phyloP scores from a whole-genome alignment of 2,329 filamentous ascomycete species.

The Chaetomium globosum region DNA sequence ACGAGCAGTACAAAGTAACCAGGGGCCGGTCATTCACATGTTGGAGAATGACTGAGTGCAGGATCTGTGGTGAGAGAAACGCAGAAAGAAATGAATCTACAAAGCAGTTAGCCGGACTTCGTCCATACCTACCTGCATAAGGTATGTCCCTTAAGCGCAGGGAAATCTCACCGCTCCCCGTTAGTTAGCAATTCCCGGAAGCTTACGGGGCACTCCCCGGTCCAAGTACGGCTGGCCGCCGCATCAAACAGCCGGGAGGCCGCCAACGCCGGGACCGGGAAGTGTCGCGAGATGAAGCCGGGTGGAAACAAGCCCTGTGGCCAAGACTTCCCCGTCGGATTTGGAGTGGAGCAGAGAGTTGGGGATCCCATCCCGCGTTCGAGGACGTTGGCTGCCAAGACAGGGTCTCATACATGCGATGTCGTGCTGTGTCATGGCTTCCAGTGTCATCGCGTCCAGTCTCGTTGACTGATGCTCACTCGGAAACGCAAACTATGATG shows the following conservation, averaged over 20 bases:
- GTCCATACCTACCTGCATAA: background rate
- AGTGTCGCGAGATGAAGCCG: conserved; percentile 16
- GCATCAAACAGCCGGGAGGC: conserved; percentile 31
- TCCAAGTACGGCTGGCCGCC: conserved; percentile 16
- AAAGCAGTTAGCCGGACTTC: too few species aligned
- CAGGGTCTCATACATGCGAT: conserved; percentile 5
- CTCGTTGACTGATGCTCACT: background rate
- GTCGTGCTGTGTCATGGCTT: conserved; percentile 4
- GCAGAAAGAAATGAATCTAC: background rate
- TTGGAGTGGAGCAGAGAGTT: conserved; percentile 19
- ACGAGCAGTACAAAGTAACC: too few species aligned
- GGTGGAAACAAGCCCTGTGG: conserved; percentile 24
- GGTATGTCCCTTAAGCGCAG: background rate
- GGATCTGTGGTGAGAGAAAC: conserved; percentile 1
- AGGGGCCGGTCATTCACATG: background rate
- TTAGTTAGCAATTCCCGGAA: background rate
- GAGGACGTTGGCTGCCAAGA: conserved; percentile 22
- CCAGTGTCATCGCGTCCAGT: background rate
- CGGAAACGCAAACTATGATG: background rate
- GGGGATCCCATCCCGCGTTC: conserved; percentile 2
- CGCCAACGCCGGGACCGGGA: conserved; percentile 31
- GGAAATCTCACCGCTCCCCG: conserved; percentile 10
- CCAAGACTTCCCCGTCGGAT: conserved; percentile 22
- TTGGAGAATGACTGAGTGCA: background rate
- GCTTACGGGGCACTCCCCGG: conserved; percentile 18